Conservation (phyloP, 805 yeast species). For the Tetrapisispora iriomotensis region DNA sequence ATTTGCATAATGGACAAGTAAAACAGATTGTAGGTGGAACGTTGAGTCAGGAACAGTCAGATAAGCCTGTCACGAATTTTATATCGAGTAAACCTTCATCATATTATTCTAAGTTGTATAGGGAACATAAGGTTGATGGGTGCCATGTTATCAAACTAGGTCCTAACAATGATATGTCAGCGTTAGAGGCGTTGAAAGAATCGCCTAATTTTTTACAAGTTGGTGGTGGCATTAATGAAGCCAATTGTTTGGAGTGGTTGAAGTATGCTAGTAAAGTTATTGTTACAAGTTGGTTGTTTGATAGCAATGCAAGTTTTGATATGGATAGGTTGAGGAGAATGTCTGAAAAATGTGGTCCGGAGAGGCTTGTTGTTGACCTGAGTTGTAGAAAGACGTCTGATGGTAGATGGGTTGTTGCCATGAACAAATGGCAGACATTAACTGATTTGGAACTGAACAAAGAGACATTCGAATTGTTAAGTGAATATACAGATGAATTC, state of each 20-base stretch:
- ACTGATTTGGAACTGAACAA: conserved; percentile 52
- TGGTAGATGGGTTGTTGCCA: conserved; percentile 80
- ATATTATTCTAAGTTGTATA: conserved; percentile 66
- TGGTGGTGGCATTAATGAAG: conserved; percentile 83
- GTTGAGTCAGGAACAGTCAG: conserved; percentile 39
- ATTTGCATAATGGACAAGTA: conserved; percentile 88
- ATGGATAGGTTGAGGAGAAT: conserved; percentile 43
- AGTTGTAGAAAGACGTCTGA: conserved; percentile 53
- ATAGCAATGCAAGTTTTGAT: conserved; percentile 37
- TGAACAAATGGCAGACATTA: conserved; percentile 92
- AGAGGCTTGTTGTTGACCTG: conserved; percentile 72
- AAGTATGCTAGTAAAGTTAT: conserved; percentile 77
- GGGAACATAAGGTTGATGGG: conserved; percentile 47
- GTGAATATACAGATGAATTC: conserved; percentile 72
- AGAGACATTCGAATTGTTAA: conserved; percentile 44
- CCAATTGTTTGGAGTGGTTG: conserved; percentile 73
- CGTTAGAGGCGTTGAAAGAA: conserved; percentile 56
- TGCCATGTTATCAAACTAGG: conserved; percentile 95
- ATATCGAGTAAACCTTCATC: conserved; percentile 66
- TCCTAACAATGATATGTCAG: conserved; percentile 71
- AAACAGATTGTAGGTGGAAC: conserved; percentile 97
- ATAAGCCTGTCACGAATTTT: conserved; percentile 56
- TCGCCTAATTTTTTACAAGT: conserved; percentile 75
- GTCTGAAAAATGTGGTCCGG: conserved; percentile 49
- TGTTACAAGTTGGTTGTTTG: conserved; percentile 82